Base-by-base conservation (phyloP, 1,284 basidiomycete species). In the Tilletia walkeri region DNA sequence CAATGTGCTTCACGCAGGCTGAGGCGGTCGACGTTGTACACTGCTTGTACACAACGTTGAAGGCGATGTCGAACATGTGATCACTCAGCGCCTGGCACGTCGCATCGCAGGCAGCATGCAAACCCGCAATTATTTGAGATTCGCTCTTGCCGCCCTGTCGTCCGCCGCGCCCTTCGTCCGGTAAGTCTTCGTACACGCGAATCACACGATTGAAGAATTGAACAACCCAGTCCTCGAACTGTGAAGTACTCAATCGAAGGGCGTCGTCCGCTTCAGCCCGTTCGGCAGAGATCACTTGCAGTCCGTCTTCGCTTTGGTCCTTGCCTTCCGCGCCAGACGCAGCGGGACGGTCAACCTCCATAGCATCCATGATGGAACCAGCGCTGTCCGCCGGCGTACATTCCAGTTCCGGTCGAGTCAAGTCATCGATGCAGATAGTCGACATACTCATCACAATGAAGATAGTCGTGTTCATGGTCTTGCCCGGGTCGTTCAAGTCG, bases 401-500 rank as follows among this genome's bases (percentile, higher is more conserved):
- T 30, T 30, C 24, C 20, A 56, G 66, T 67, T 80, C 79, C 63
- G 74, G 82, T 70, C 70, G 73, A 59, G 88, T 90, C 49, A 94
- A 85, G 78, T 95, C 92, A 39, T 90, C 91, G 69, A 97, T 87
- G 82, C 90, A 90, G 74, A 96, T 89, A 75, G 91, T 89, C 79
- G 94, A 90, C 39, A 92, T 87, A 16, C 89, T 88, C 69, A 89
- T 88, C 56, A 91, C 87, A 71, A 96, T 91, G 78, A 93, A 92
- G 85, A 90, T 89, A 6, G 91, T 89, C 0, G 91, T 88, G 73
- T 73, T 75, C 74, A 94, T 86, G 2, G 95, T 97, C 87, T 98
- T 98, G 75, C 88, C 87, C 0, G 94, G 93, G 76, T 98, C 95
- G 84, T 97, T 98, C 88, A 95, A 84, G 84, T 95, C 94, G 73